Evolutionary conservation across 768 basidiomycete species (phyloP).

Genomic region (Hemileccinum rubropunctum): DNA sequence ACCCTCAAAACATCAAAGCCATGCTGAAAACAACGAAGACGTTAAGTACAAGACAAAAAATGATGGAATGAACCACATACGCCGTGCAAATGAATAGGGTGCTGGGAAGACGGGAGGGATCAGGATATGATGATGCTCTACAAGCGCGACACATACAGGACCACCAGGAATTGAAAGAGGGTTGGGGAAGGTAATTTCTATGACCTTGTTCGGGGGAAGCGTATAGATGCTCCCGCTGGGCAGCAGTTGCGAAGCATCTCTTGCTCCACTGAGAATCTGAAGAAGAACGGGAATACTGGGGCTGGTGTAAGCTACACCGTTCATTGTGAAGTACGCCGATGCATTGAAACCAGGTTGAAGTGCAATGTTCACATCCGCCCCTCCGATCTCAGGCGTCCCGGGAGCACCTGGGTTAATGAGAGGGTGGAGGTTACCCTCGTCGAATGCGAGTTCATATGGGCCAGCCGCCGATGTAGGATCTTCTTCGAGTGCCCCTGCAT

Average conservation of each 20-base stretch:
- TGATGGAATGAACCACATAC: conserved; percentile 21
- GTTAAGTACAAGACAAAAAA: background rate
- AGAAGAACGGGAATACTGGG: conserved; percentile 53
- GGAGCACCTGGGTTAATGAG: conserved; percentile 35
- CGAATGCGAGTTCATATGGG: conserved; percentile 29
- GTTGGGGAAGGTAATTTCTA: conserved; percentile 47
- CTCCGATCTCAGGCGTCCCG: conserved; percentile 35
- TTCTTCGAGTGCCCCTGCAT: conserved; percentile 39
- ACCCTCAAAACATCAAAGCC: conserved; percentile 35
- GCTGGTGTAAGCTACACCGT: conserved; percentile 31
- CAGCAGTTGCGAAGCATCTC: conserved; percentile 44
- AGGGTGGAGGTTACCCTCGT: conserved; percentile 41
- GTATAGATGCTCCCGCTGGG: conserved; percentile 48
- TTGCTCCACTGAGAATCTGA: conserved; percentile 56
- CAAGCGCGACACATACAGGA: conserved; percentile 23
- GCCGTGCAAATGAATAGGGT: conserved; percentile 44
- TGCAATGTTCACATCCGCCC: conserved; percentile 40
- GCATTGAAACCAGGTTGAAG: conserved; percentile 8
- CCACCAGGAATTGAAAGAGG: conserved; percentile 21
- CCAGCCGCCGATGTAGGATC: conserved; percentile 42
- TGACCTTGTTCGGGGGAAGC: conserved; percentile 42
- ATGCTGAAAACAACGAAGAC: conserved; percentile 23
- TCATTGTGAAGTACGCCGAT: conserved; percentile 17
- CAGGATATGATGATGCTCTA: background rate
- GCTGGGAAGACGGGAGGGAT: conserved; percentile 18